phyloP scores from a whole-genome alignment of 2,329 filamentous ascomycete genomes.

The Colletotrichum coccodes region DNA sequence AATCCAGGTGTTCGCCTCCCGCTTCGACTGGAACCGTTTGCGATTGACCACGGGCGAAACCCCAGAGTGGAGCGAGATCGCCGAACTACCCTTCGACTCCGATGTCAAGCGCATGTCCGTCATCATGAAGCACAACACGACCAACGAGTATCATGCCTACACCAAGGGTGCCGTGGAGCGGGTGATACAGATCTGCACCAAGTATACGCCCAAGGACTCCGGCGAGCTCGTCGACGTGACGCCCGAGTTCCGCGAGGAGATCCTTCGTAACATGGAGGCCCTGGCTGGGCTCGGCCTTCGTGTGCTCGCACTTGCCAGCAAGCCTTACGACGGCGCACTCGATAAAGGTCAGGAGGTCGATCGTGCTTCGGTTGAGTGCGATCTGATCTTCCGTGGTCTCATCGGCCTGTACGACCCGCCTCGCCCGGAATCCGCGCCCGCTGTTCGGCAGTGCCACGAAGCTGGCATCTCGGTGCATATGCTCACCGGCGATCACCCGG shows the following conservation, averaged over 20 bases:
- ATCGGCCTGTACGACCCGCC: constrained; percentile 79
- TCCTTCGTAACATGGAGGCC: constrained; percentile 72
- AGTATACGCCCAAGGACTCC: constrained; percentile 41
- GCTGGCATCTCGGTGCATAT: constrained; percentile 75
- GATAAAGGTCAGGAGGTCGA: constrained; percentile 55
- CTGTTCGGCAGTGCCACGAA: constrained; percentile 67
- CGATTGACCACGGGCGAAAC: constrained; percentile 59
- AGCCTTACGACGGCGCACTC: constrained; percentile 44
- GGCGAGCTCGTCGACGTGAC: constrained; percentile 52
- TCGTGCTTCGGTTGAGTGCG: constrained; percentile 65
- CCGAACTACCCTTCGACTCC: constrained; percentile 78
- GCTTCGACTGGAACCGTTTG: constrained; percentile 70
- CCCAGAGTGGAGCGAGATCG: constrained; percentile 64
- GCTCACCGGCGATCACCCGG: constrained; percentile 74
- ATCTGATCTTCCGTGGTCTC: constrained; percentile 72
- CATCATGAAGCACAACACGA: constrained; percentile 61
- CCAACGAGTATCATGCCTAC: constrained; percentile 48
- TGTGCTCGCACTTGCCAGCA: constrained; percentile 72
- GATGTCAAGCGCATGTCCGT: constrained; percentile 81
- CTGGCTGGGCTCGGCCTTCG: constrained; percentile 72
- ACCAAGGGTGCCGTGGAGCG: constrained; percentile 76
- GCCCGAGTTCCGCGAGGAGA: constrained; percentile 61
- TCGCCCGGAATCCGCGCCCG: constrained; percentile 71
- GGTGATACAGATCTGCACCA: constrained; percentile 69
- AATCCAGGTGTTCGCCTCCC: constrained; percentile 76